A percentile compares a stretch with the other conserved stretches of the same genome.
phyloP scores from a whole-genome alignment of 129 eudicot species.

The Erigeron canadensis region DNA sequence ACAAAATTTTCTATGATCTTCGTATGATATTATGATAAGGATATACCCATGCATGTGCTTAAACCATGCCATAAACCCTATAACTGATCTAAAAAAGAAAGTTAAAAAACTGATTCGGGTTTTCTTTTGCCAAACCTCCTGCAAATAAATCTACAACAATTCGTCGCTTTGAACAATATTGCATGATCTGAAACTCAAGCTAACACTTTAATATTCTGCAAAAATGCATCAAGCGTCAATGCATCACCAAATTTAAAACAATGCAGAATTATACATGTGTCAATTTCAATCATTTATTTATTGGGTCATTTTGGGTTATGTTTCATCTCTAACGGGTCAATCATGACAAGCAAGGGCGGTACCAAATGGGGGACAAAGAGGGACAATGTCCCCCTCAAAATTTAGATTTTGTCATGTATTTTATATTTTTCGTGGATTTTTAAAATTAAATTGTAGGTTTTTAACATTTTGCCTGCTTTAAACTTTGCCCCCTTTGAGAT shows the following conservation, averaged over 20 bases:
- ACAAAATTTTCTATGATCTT: slow-evolving; percentile 14
- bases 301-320: background rate
- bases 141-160: slow-evolving; percentile 24
- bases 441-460: too few species aligned
- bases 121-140: slow-evolving; percentile 11
- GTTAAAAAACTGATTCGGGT: slow-evolving; percentile 14
- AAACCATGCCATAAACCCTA: slow-evolving; percentile 6
- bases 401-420: too few species aligned
- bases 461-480: too few species aligned
- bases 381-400: too few species aligned
- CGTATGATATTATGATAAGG: slow-evolving; percentile 12
- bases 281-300: background rate
- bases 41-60: slow-evolving; percentile 1
- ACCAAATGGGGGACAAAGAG: background rate
- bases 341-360: background rate
- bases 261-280: background rate
- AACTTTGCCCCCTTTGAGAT: too few species aligned
- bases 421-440: too few species aligned
- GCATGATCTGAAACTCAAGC: slow-evolving; percentile 17
- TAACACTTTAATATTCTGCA: slow-evolving; percentile 33
- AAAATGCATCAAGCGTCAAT: slow-evolving; percentile 16
- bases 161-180: slow-evolving; percentile 15
- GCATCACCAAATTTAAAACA: slow-evolving; percentile 13
- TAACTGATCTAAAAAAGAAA: background rate
- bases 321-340: slow-evolving; percentile 1